Evolutionary conservation across 2,329 filamentous ascomycete genomes (phyloP).

Genomic region (Trichophyton benhamiae): DNA sequence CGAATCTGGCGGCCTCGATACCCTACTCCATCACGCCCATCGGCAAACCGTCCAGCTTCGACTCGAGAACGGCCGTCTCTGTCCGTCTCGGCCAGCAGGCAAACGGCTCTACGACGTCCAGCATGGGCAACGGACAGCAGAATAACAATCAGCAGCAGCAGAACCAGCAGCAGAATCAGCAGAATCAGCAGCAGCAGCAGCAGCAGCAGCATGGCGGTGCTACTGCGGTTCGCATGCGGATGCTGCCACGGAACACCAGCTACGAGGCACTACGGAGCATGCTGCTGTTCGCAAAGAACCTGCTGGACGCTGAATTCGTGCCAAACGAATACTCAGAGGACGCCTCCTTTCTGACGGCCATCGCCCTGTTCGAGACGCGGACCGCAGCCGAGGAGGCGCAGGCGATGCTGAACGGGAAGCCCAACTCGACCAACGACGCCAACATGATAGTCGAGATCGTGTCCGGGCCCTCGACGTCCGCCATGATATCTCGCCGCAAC

Average conservation of each 20-base stretch:
- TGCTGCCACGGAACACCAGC: constrained; percentile 47
- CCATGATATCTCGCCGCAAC: constrained; percentile 34
- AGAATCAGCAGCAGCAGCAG: neutral
- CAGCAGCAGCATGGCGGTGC: constrained; percentile 15
- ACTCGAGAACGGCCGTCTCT: neutral
- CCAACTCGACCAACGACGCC: constrained; percentile 48
- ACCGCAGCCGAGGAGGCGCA: constrained; percentile 49
- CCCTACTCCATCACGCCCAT: constrained; percentile 29
- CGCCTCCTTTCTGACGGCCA: constrained; percentile 43
- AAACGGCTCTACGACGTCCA: neutral
- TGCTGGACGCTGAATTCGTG: constrained; percentile 48
- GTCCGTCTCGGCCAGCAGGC: neutral
- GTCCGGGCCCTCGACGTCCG: constrained; percentile 18
- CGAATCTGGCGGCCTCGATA: constrained; percentile 25
- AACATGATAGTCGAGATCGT: constrained; percentile 44
- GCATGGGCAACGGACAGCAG: neutral
- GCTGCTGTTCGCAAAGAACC: constrained; percentile 53
- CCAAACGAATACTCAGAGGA: constrained; percentile 45
- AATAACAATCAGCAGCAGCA: no score
- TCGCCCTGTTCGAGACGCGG: constrained; percentile 47
- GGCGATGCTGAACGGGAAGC: constrained; percentile 48
- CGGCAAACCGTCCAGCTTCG: constrained; percentile 27
- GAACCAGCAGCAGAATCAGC: no score
- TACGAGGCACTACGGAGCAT: constrained; percentile 49
- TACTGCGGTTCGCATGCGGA: constrained; percentile 44